Evolutionary conservation across 768 basidiomycete genomes (phyloP), one percentile per base, ranked within the genome.

Genomic region (Mycena metata): DNA sequence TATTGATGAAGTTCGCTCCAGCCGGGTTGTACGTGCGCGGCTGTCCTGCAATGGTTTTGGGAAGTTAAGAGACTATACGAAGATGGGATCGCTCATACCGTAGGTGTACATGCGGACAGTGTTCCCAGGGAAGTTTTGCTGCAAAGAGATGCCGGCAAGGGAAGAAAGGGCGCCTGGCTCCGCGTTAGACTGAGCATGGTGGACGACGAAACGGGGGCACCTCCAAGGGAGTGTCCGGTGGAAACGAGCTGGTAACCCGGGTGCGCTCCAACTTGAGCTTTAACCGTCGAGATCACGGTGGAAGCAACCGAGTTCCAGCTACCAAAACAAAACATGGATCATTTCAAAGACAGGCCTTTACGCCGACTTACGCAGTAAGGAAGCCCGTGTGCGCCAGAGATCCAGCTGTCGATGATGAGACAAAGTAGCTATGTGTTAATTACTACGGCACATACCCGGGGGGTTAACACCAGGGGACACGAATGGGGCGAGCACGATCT

Each of bases 71-170:
- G 26, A 21, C n/a, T 17, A 39, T 33, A 13, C 49, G 35, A 57
- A 15, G 26, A 33, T 42, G n/a, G 8, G 5, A 35, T 43, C 11
- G 19, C 33, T 21, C n/a, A 10, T 52, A 62, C 74, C 74, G 50
- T 69, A 75, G n/a, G 74, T 75, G 35, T 60, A 75, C 59, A 73
- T 56, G 15, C 74, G 61, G 3, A 69, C 39, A 23, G 50, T 55
- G 17, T 42, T 45, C n/a, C 59, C 43, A 19, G 61, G 67, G 63
- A 69, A 69, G 63, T 69, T 69, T 36, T 69, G 62, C 52, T 69
- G 26, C 24, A 69, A 26, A 12, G 67, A 65, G 19, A 69, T 69
- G 4, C 52, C 61, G 6, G 66, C 66, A 35, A 56, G 55, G 23
- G 55, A 41, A 9, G 39, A 41, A 26, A 56, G 39, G 24, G 55